These are phyloP conservation scores for Linum trigynum DNA, from an alignment of 345 rosid species.

Conservation along the genomic window DNA sequence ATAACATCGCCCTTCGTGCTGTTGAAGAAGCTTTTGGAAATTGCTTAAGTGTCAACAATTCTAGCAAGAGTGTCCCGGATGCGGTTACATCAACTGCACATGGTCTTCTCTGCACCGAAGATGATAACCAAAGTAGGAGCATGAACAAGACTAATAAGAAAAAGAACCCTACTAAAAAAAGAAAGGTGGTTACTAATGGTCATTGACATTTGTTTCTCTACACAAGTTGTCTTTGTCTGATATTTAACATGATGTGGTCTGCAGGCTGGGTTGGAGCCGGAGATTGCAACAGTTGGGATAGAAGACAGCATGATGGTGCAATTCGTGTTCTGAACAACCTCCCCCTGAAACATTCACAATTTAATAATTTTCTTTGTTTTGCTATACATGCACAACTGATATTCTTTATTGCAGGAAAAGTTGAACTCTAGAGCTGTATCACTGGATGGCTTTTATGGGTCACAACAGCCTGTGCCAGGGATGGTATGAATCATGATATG, in stretches of 20 bases:
- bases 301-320: constrained; percentile 1
- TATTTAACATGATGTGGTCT: neutral
- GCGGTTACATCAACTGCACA: neutral
- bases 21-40: neutral
- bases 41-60: neutral
- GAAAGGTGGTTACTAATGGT: neutral
- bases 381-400: neutral
- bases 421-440: neutral
- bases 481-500: neutral
- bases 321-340: neutral
- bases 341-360: neutral
- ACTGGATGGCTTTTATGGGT: constrained; percentile 4
- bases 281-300: neutral
- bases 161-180: constrained; percentile 5
- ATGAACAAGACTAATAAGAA: neutral
- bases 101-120: neutral
- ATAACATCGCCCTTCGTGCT: neutral
- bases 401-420: neutral
- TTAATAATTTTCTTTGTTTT: neutral
- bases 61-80: neutral
- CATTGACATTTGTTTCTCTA: neutral
- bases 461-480: constrained; percentile 5
- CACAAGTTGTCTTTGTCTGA: neutral
- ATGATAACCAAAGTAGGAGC: neutral
- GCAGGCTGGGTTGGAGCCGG: constrained; percentile 1